Percentiles rank a stretch among this genome's conserved stretches.
phyloP scores from a whole-genome alignment of 78 protist genomes.

The Dictyostelium brefeldianum region DNA sequence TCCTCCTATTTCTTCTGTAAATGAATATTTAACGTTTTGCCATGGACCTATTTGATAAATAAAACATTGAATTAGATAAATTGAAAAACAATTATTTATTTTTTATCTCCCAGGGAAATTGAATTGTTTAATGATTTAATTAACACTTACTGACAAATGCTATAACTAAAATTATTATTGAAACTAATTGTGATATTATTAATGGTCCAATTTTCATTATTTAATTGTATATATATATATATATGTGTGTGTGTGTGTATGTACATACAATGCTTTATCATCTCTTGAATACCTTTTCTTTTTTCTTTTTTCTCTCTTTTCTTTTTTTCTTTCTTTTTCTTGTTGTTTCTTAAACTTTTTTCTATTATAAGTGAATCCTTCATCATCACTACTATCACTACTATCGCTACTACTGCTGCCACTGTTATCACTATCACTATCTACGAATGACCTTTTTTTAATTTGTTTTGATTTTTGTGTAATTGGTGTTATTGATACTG shows the following conservation, averaged over 20 bases:
- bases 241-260: too few relatives aligned
- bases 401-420: conserved; percentile 1
- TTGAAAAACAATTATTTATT: too few relatives aligned
- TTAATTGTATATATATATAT: too few relatives aligned
- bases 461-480: neutral
- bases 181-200: neutral
- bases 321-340: neutral
- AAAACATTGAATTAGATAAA: neutral
- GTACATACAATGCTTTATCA: neutral
- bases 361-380: neutral
- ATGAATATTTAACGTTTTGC: neutral
- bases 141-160: neutral
- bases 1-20: neutral
- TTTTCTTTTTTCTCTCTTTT: neutral
- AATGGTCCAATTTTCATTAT: neutral
- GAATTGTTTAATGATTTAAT: too few relatives aligned
- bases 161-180: neutral
- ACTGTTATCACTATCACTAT: neutral
- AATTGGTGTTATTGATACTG: neutral
- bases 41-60: neutral
- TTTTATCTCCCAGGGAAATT: too few relatives aligned
- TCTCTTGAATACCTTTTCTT: neutral
- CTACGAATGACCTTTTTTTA: neutral
- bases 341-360: neutral
- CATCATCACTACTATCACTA: conserved; percentile 2